Evolutionary conservation across 2,329 filamentous ascomycete genomes (phyloP), one percentile per base, ranked within the genome.

Genomic region (Stenocarpella maydis): DNA sequence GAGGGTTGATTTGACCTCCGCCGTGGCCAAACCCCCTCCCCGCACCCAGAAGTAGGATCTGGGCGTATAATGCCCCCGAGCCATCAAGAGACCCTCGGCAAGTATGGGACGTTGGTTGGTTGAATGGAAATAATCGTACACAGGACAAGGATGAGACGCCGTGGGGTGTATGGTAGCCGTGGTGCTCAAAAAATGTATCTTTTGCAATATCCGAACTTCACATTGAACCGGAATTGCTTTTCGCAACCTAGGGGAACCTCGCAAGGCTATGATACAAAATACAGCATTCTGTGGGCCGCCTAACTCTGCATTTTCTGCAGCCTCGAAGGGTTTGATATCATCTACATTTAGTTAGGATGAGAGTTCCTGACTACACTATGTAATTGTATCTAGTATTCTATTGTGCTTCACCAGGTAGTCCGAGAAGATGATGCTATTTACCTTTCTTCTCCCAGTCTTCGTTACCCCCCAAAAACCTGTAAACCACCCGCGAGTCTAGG

Each of bases 401-500:
- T 15, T n/a, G 3, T 31, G 24, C 54, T 31, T 31, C 24, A 60
- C 19, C 37, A 6, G 41, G 19, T 10, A 31, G 24, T 47, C 12
- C 4, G 19, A 19, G 4, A 7, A 0, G 21, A 28, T 19, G 3
- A 37, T n/a, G 14, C 31, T 65, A 39, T 1, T 52, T 24, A 47
- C 37, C 26, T 21, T 63, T 49, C 41, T 69, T 66, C 63, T 70
- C 43, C 86, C 86, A 88, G 21, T 86, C 78, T 74, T 88, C 86
- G 37, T 81, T 75, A 0, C 86, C 85, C 3, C 85, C 86, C 34
- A 89, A 74, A 76, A 84, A 87, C 53, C 87, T 79, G 78, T 85
- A 89, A 2, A 89, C 83, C 21, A 89, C 86, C 67, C 86, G 81
- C 26, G 85, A 88, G 74, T 90, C 87, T 70, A 87, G 75, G 70